Base-by-base conservation (phyloP, 148 eudicot species). In the Rhododendron kiyosumense region DNA sequence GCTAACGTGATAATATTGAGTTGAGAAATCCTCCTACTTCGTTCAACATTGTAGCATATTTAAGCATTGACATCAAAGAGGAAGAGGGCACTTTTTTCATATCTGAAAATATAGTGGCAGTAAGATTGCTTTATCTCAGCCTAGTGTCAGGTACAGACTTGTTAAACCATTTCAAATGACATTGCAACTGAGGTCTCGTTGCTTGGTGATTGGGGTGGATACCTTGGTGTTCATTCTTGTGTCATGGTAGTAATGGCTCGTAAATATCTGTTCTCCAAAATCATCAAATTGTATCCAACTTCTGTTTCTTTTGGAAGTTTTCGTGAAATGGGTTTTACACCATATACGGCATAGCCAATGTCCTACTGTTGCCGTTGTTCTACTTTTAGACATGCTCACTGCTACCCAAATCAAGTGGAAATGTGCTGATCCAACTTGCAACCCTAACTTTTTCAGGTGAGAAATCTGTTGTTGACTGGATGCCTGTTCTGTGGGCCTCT, bases 401-500 rank as follows among this genome's bases (percentile, higher is more conserved):
- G 75, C 84, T 86, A 24, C 79, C 46, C 38, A 75, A 75, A 34
- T 75, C n/a, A 41, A 76, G 79, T 2, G 51, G 80, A 22, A 77
- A 41, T 36, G 10, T 79, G 63, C 89, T 83, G 88, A 86, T 69
- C 32, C 18, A 69, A 69, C 75, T 30, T 30, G 36, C 36, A 28
- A 10, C 75, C 75, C 75, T 12, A 28, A 69, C 75, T 28, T 28
- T 69, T 69, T 69, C 75, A 69, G 75, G 75, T 88, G 49, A 83
- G 90, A 84, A 88, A 88, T 86, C 75, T 88, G 54, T 86, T 88
- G 54, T 88, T 88, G 81, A 86, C 90, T 45, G 90, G 90, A 84
- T 79, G 90, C 51, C 87, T 88, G n/a, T 88, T 88, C 75, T 87
- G 88, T 69, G 88, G 88, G 41, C 88, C 88, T 49, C 86, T 87